A percentile compares a stretch with the other conserved stretches of the same genome.
Evolutionary conservation across 176 grass and related monocot species (phyloP).

Genomic region (Carex pumila): DNA sequence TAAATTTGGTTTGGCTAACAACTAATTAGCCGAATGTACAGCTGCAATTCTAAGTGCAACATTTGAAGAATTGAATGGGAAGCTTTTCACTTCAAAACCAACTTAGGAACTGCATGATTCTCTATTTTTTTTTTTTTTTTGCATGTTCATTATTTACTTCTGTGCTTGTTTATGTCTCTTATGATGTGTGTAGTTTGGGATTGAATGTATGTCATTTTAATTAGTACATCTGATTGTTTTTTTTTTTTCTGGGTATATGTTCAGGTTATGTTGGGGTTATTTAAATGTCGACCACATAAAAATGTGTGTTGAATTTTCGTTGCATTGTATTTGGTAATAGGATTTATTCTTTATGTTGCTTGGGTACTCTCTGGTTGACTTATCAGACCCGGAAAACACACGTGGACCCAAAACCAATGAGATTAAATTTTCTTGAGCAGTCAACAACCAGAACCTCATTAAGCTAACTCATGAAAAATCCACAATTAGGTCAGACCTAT

Average conservation of each 20-base stretch:
- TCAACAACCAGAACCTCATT: neutral
- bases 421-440: neutral
- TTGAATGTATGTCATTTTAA: neutral
- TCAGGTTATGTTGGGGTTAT: neutral
- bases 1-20: neutral
- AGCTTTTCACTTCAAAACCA: neutral
- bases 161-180: neutral
- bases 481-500: neutral
- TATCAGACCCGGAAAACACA: neutral
- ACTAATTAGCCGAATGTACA: neutral
- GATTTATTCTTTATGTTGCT: neutral
- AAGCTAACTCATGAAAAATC: neutral
- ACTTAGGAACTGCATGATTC: neutral
- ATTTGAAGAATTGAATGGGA: neutral
- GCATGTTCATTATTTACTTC: neutral
- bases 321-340: neutral
- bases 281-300: neutral
- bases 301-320: neutral
- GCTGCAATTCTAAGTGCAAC: neutral
- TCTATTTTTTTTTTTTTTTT: neutral
- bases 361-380: neutral
- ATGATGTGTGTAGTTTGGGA: neutral
- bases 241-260: neutral
- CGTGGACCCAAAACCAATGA: neutral
- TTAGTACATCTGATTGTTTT: neutral